Conservation (phyloP, 2,329 filamentous ascomycete genomes). For the Leptodontidium sp. region DNA sequence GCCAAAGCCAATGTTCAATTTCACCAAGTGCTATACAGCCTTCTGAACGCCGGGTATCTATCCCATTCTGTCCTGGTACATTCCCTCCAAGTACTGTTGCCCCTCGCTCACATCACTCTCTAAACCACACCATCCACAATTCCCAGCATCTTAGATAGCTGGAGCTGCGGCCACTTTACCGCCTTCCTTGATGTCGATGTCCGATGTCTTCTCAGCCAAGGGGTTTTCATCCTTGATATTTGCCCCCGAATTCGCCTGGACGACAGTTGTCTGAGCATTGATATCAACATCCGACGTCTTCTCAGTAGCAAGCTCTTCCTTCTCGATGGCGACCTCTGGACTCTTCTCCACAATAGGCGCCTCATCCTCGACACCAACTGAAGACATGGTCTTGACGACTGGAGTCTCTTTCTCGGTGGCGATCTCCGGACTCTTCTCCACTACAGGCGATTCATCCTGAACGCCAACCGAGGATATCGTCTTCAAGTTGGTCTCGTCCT, state of each 20-base stretch:
- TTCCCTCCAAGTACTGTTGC: constrained; percentile 9
- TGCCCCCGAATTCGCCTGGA: background rate
- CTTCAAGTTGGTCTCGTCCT: background rate
- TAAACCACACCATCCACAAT: background rate
- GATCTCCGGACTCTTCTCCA: background rate
- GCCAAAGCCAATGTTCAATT: background rate
- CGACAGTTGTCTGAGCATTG: background rate
- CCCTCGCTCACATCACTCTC: background rate
- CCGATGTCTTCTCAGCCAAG: background rate
- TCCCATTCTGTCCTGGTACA: constrained; percentile 9
- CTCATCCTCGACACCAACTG: background rate
- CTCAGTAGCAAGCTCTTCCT: background rate
- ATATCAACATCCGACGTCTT: background rate
- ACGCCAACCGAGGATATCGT: background rate
- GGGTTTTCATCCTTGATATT: background rate
- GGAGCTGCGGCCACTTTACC: background rate
- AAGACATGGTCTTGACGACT: background rate
- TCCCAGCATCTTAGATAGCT: background rate
- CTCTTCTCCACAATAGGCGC: background rate
- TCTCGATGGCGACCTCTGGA: background rate
- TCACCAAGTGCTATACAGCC: background rate
- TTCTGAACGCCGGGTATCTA: constrained; percentile 11
- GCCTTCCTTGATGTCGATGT: background rate
- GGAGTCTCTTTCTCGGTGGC: background rate
- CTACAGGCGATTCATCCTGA: background rate